phyloP scores from a whole-genome alignment of 805 yeast genomes.

The Ogataea neopini region DNA sequence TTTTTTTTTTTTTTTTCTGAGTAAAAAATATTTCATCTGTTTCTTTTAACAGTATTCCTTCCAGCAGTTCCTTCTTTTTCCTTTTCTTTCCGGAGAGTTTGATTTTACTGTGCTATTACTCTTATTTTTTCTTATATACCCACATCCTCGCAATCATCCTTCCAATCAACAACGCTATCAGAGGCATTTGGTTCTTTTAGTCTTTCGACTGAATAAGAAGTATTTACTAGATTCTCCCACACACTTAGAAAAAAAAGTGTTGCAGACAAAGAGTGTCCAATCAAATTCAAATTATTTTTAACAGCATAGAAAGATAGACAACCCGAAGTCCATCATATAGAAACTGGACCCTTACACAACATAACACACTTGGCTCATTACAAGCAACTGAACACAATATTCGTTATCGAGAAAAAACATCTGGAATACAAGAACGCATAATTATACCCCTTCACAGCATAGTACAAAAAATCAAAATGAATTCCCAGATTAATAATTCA shows the following conservation, averaged over 20 bases:
- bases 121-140: constrained; percentile 6
- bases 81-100: constrained; percentile 4
- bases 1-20: too few relatives aligned
- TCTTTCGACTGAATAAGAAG: background rate
- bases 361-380: background rate
- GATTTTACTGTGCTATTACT: background rate
- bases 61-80: constrained; percentile 4
- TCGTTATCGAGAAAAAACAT: too few relatives aligned
- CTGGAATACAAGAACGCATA: background rate
- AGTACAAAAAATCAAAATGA: constrained; percentile 37
- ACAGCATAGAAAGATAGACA: background rate
- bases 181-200: background rate
- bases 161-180: background rate
- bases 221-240: too few relatives aligned
- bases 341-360: background rate
- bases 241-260: background rate
- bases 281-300: background rate
- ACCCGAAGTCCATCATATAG: constrained; percentile 1
- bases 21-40: constrained; percentile 5
- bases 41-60: background rate
- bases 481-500: constrained; percentile 40
- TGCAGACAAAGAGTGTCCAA: too few relatives aligned
- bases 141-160: background rate
- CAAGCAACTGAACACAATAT: too few relatives aligned
- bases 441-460: constrained; percentile 11